Percentiles rank a stretch among this genome's conserved stretches.
phyloP scores from a whole-genome alignment of 495 filamentous ascomycete species.

The Trichoderma erinaceum region DNA sequence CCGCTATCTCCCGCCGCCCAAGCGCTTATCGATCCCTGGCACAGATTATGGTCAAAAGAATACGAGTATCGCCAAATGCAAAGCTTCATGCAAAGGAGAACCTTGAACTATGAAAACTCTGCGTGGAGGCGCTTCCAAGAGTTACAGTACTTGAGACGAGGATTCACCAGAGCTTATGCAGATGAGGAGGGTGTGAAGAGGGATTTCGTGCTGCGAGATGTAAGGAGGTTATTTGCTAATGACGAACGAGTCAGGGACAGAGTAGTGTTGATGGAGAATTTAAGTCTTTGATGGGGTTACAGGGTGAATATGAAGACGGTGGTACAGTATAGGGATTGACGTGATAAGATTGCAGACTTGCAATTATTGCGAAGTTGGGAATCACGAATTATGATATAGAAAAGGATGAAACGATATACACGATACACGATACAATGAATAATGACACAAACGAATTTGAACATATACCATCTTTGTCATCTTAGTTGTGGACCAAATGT shows the following conservation, averaged over 20 bases:
- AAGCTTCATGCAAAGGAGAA: neutral
- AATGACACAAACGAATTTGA: neutral
- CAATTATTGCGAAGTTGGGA: too few relatives aligned
- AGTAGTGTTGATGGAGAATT: neutral
- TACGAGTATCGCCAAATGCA: neutral
- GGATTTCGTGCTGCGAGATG: neutral
- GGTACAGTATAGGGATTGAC: neutral
- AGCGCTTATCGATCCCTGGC: slow-evolving; percentile 1
- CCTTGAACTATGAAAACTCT: neutral
- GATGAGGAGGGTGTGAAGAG: neutral
- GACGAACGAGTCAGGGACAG: neutral
- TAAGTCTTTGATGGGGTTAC: too few relatives aligned
- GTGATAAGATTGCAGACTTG: too few relatives aligned
- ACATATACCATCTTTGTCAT: too few relatives aligned
- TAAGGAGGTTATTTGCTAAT: neutral
- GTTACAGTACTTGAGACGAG: neutral
- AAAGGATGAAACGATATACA: neutral
- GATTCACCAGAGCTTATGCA: neutral
- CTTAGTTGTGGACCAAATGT: too few relatives aligned
- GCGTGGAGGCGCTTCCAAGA: slow-evolving; percentile 3
- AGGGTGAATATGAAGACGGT: too few relatives aligned
- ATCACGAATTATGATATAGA: neutral
- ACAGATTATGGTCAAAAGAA: neutral
- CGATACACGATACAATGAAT: neutral
- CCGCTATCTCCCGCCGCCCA: neutral